Base-by-base conservation (phyloP, 345 rosid genomes). In the Barbarea vulgaris region DNA sequence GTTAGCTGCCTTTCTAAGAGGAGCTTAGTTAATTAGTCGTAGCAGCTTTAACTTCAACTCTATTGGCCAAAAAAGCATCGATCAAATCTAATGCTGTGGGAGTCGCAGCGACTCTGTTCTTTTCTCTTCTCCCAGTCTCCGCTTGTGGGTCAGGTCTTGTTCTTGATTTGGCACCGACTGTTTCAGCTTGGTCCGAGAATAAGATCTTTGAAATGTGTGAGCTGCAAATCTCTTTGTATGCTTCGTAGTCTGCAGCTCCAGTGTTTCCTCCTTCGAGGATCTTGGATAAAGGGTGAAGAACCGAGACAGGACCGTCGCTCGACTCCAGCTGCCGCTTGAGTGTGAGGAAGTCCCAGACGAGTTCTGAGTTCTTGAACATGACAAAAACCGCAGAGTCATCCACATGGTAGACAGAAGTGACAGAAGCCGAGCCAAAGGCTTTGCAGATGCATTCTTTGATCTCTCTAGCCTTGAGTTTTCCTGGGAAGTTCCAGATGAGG, bases 171-270 rank as follows among this genome's bases (percentile, higher is more conserved):
- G 87, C 81, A 42, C 94, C 89, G 15, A 86, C 81, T 14, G 92
- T 86, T 80, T 79, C 85, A 46, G 97, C 97, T 81, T 91, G 94
- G 70, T 93, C 96, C 4, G 98, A 86, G 79, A 93, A 87, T 22
- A 83, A 70, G 50, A 81, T 60, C 81, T 90, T 75, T 3, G 97
- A 89, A 72, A 80, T 34, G 3, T 87, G 80, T 76, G 97, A 90
- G 68, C 89, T 72, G 81, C 99, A 95, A 56, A 95, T 92, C 77
- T 90, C 94, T 69, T 81, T 86, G 78, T 92, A 92, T 33, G 93
- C 80, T 80, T 90, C 97, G 56, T 92, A 92, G 60, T 75, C 82
- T 67, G 91, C 96, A 13, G 97, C 97, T 63, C 79, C 41, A 3
- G 91, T 86, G 53, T 75, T 89, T 69, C 97, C 96, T 17, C 91